phyloP scores from a whole-genome alignment of 305 asterid genomes.

The Fraxinus paxiana region DNA sequence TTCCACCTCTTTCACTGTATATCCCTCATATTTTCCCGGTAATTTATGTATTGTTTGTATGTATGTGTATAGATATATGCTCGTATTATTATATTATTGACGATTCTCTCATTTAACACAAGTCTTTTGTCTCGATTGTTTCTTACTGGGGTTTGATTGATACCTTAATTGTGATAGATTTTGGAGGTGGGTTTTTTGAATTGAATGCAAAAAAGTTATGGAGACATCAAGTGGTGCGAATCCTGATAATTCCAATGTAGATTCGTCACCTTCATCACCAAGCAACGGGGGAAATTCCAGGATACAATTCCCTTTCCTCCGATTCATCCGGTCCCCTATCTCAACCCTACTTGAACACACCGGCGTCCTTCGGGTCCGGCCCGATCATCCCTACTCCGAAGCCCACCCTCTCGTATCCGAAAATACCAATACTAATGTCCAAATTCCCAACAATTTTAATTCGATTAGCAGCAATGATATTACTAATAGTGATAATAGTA shows the following conservation, averaged over 20 bases:
- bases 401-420: slow-evolving; percentile 34
- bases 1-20: neutral
- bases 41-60: neutral
- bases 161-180: neutral
- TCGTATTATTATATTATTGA: neutral
- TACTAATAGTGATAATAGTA: slow-evolving; percentile 9
- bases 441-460: slow-evolving; percentile 25
- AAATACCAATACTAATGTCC: slow-evolving; percentile 24
- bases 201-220: slow-evolving; percentile 15
- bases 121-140: slow-evolving; percentile 2
- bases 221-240: slow-evolving; percentile 25
- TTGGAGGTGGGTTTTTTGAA: slow-evolving; percentile 4
- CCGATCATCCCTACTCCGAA: slow-evolving; percentile 45
- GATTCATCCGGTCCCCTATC: slow-evolving; percentile 64
- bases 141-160: neutral
- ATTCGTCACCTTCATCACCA: slow-evolving; percentile 25
- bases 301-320: slow-evolving; percentile 46
- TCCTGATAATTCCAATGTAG: slow-evolving; percentile 29
- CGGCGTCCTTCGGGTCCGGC: slow-evolving; percentile 52
- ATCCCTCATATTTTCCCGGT: neutral
- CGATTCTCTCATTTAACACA: neutral
- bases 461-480: slow-evolving; percentile 21
- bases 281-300: slow-evolving; percentile 28
- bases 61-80: neutral
- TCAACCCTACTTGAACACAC: slow-evolving; percentile 66